Conservation (phyloP, 2,329 filamentous ascomycete genomes). For the Eutypella sp. region DNA sequence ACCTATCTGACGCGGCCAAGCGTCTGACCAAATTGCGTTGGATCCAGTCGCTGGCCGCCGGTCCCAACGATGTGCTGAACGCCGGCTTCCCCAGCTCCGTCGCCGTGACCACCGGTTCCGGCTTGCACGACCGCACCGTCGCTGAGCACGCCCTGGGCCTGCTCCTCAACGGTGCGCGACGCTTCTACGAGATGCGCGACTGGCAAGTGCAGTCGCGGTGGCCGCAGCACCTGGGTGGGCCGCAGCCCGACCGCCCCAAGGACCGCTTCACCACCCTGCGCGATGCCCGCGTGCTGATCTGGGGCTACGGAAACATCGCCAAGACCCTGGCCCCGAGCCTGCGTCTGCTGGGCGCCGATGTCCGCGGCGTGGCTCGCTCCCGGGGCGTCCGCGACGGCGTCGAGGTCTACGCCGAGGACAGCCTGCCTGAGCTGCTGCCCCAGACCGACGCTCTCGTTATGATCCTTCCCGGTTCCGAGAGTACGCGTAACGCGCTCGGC, state of each 20-base stretch:
- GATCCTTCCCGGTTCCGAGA: conserved; percentile 56
- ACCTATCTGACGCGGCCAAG: conserved; percentile 52
- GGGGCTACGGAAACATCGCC: conserved; percentile 65
- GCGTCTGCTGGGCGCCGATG: conserved; percentile 49
- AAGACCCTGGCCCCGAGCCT: conserved; percentile 54
- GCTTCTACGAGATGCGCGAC: conserved; percentile 60
- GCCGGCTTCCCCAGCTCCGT: conserved; percentile 52
- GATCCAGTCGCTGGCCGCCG: conserved; percentile 63
- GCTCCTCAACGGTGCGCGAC: conserved; percentile 48
- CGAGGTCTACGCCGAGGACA: conserved; percentile 52
- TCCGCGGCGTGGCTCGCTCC: conserved; percentile 52
- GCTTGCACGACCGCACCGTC: conserved; percentile 60
- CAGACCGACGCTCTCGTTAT: conserved; percentile 62
- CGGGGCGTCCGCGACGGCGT: conserved; percentile 54
- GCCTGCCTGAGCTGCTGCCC: conserved; percentile 46
- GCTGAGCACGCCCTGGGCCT: conserved; percentile 60
- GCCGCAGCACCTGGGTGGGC: conserved; percentile 57
- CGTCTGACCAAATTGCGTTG: conserved; percentile 54
- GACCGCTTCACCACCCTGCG: conserved; percentile 55
- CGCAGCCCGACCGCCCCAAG: conserved; percentile 53
- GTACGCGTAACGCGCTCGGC: conserved; percentile 52
- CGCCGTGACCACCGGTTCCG: conserved; percentile 55
- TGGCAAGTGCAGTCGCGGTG: conserved; percentile 52
- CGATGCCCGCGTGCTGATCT: conserved; percentile 53
- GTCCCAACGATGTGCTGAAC: conserved; percentile 59